A percentile compares a stretch with the other conserved stretches of the same genome.
Evolutionary conservation across 257 asterid genomes (phyloP).

Genomic region (Coffea eugenioides): DNA sequence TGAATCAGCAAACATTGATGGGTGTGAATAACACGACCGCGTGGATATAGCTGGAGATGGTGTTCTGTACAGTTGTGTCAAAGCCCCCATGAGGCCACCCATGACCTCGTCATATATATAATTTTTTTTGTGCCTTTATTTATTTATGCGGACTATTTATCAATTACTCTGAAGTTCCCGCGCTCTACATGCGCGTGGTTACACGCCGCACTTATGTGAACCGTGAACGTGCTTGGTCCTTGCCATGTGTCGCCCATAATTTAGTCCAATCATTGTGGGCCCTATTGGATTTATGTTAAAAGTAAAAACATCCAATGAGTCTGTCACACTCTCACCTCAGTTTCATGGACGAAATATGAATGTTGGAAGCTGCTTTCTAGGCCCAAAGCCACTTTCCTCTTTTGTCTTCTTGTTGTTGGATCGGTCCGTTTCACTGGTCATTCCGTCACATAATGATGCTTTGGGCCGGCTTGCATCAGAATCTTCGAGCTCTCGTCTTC

Average conservation of each 20-base stretch:
- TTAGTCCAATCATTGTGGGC: slow-evolving; percentile 3
- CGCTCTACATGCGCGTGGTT: slow-evolving; percentile 13
- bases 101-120: background rate
- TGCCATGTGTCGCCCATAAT: background rate
- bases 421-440: background rate
- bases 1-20: slow-evolving; percentile 3
- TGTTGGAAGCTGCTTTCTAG: background rate
- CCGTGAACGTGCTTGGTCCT: background rate
- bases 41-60: slow-evolving; percentile 50
- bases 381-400: background rate
- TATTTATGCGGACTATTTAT: background rate
- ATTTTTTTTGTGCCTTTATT: background rate
- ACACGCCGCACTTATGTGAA: background rate
- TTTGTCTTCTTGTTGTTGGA: background rate
- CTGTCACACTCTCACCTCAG: background rate
- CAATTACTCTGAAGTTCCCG: background rate
- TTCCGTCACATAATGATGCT: too few species aligned
- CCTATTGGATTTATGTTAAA: background rate
- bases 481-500: background rate
- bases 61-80: background rate
- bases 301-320: background rate
- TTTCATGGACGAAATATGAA: background rate
- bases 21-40: slow-evolving; percentile 38
- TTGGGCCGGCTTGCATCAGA: background rate
- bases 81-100: background rate